Evolutionary conservation across 2,329 filamentous ascomycete genomes (phyloP).

Genomic region (Fusarium sp.): DNA sequence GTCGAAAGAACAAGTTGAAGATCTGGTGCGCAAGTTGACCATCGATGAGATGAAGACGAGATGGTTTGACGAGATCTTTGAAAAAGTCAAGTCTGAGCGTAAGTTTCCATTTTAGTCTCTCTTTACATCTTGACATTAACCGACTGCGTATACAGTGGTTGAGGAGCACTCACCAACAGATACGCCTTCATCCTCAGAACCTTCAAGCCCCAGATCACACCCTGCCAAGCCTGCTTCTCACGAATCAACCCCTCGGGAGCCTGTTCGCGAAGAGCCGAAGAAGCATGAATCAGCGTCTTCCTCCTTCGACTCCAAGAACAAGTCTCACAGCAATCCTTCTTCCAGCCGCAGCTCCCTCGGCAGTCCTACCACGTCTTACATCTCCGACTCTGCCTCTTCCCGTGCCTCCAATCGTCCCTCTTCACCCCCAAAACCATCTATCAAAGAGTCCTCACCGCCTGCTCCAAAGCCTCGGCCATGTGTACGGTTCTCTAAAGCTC

Average conservation of each 20-base stretch:
- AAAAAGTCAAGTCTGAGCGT: constrained; percentile 43
- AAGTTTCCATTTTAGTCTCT: not conserved
- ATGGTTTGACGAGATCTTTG: constrained; percentile 41
- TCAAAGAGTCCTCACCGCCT: constrained; percentile 1
- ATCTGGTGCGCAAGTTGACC: constrained; percentile 34
- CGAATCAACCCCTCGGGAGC: constrained; percentile 21
- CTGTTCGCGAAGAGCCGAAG: constrained; percentile 32
- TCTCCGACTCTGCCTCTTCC: constrained; percentile 34
- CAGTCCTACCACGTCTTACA: constrained; percentile 31
- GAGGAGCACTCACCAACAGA: constrained; percentile 30
- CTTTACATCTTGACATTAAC: not conserved
- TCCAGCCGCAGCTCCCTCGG: constrained; percentile 12
- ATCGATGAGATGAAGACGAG: constrained; percentile 41
- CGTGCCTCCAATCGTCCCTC: constrained; percentile 15
- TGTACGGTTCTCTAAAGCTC: constrained; percentile 46
- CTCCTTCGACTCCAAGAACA: not conserved
- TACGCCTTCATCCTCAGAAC: constrained; percentile 35
- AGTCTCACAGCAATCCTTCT: not conserved
- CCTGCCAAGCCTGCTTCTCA: constrained; percentile 8
- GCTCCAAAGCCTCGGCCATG: constrained; percentile 37
- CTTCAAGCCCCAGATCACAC: constrained; percentile 29
- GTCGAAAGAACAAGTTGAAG: constrained; percentile 41
- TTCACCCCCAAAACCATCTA: constrained; percentile 7
- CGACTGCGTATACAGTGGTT: constrained; percentile 15
- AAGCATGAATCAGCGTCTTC: not conserved